Evolutionary conservation across 495 filamentous ascomycete species (phyloP), one percentile per base, ranked within the genome.

Genomic region (Penicillium salamii): DNA sequence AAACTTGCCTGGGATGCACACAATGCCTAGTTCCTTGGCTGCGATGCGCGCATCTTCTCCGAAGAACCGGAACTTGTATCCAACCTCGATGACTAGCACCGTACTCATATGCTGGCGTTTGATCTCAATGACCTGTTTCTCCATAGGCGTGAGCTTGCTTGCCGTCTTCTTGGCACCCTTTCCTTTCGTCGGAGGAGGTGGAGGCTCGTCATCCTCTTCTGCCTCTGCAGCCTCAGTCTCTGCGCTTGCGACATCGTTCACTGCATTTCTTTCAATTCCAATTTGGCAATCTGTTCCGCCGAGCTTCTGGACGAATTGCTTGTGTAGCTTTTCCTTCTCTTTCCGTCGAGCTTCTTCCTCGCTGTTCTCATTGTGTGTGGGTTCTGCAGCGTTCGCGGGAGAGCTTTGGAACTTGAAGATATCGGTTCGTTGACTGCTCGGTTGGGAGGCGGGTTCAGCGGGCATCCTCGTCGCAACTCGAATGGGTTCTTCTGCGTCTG

Each of bases 51-150:
- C 93, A 74, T 99, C 93, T 59, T 97, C 92, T n/a, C 95, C 93
- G 59, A 95, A 96, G 74, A 99, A 96, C 34, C 85, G 81, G 72
- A 93, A 99, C 65, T 99, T 99, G 65, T 99, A 99, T 21, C 93
- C 93, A 5, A 99, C 93, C 59, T 99, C 91, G 15, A 97, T 82
- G 3, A 96, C 82, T 32, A 99, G 68, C 7, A 97, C 49, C 0
- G 91, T 92, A 58, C 96, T 91, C 75, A 90, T 85, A 63, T 97
- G 80, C 53, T 91, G 89, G 46, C 83, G 78, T 71, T 98, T 98
- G 57, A 98, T 95, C 15, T 96, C 90, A 12, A 98, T 77, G 29
- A 95, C 83, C 55, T 97, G 93, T 39, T 87, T 83, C 63, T 96
- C 93, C 85, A 99, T 84, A 0, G 93, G 93, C 5, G 95, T 99